Conservation (phyloP, 495 filamentous ascomycete species). For the Talaromyces adpressus region DNA sequence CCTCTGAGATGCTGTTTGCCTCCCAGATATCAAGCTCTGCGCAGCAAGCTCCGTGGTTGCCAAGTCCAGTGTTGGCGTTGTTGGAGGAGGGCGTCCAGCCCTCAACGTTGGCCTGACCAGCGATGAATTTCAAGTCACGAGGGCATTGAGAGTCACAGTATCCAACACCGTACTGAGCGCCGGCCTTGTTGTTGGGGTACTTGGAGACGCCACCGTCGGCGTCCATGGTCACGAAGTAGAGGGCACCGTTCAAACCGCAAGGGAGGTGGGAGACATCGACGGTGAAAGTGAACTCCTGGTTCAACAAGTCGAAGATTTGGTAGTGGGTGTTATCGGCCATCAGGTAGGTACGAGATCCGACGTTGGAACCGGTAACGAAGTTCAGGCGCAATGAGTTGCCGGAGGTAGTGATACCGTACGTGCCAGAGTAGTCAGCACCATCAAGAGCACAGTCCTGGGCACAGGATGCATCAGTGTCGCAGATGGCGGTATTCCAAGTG, state of each 20-base stretch:
- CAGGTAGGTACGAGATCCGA: slow-evolving; percentile 57
- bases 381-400: slow-evolving; percentile 48
- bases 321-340: slow-evolving; percentile 49
- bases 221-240: slow-evolving; percentile 64
- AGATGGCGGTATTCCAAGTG: slow-evolving; percentile 48
- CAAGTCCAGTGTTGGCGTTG: slow-evolving; percentile 53
- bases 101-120: slow-evolving; percentile 57
- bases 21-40: slow-evolving; percentile 71
- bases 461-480: slow-evolving; percentile 46
- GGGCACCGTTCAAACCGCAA: slow-evolving; percentile 66
- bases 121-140: slow-evolving; percentile 59
- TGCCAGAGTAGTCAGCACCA: slow-evolving; percentile 49
- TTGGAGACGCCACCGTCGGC: slow-evolving; percentile 48
- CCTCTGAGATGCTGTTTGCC: slow-evolving; percentile 54
- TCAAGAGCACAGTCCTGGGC: slow-evolving; percentile 54
- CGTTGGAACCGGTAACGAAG: slow-evolving; percentile 45
- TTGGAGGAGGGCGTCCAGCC: slow-evolving; percentile 52
- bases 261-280: slow-evolving; percentile 58
- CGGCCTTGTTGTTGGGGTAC: slow-evolving; percentile 53
- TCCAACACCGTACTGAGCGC: slow-evolving; percentile 65
- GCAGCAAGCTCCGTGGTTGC: slow-evolving; percentile 60
- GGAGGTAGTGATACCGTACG: slow-evolving; percentile 49
- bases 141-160: slow-evolving; percentile 74
- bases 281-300: slow-evolving; percentile 62
- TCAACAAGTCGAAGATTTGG: slow-evolving; percentile 50